Base-by-base conservation (phyloP, 805 yeast species). In the Metschnikowia similis region DNA sequence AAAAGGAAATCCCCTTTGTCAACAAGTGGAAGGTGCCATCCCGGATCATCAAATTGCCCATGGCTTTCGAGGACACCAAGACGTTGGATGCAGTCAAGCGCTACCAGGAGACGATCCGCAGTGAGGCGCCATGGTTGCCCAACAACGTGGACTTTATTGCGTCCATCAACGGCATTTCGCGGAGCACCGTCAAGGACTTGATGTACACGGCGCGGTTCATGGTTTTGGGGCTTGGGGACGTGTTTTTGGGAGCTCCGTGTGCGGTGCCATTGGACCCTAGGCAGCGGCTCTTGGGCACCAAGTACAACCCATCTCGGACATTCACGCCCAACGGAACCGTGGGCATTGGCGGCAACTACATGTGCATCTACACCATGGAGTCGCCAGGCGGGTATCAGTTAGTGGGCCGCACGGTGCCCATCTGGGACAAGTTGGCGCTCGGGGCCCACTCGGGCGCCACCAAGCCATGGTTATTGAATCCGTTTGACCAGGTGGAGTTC, bases 381-480 rank as follows among this genome's bases (percentile, higher is more conserved):
- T 89, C 97, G 27, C 99, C 99, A 43, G 99, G 99, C 71, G 99
- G 99, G 31, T 92, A 92, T 71, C 98, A 92, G 72, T 79, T 92
- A 59, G 92, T 90, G 54, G 99, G 98, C 50, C 82, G 98, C 65
- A 92, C 99, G 9, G 84, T 94, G 57, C 98, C 98, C 48, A 91
- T 92, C 60, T 92, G 99, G 99, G 99, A 92, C 67, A 91, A 89
- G 72, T 78, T 92, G 60, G 79, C 88, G 31, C 74, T 94, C 55
- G 94, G 90, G 38, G 69, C 74, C 26, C 90, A 85, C 58, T 66
- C 74, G 28, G 76, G 75, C 7, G 74, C 69, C 37, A 56, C 65
- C 32, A 71, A 83, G 51, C 98, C 98, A 49, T 94, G 98, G 98
- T 75, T 94, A 61, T 77, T 94, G 61, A 75, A 85, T 11, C 95